These are phyloP conservation scores for Ophiocordyceps unilateralis DNA, from an alignment of 2,329 filamentous ascomycete species.

Conservation along the genomic window DNA sequence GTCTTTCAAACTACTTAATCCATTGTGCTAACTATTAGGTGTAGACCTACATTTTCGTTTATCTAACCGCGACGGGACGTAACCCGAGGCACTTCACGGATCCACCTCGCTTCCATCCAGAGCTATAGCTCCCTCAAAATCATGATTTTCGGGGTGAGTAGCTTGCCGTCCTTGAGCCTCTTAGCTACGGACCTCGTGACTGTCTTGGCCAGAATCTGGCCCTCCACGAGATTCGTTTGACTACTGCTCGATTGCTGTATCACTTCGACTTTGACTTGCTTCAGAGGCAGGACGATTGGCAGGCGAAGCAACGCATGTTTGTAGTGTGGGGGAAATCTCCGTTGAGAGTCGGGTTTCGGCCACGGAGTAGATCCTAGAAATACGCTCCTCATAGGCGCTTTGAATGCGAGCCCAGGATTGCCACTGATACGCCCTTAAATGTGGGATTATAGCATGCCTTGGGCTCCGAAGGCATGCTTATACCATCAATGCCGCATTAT, in stretches of 20 bases:
- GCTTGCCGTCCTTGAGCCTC: slow-evolving; percentile 17
- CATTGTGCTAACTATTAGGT: not conserved
- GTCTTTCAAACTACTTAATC: not conserved
- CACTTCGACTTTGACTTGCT: slow-evolving; percentile 23
- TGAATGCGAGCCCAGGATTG: no score
- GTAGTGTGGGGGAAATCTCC: slow-evolving; percentile 1
- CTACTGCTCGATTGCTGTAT: slow-evolving; percentile 24
- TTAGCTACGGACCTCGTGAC: slow-evolving; percentile 20
- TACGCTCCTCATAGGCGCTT: no score
- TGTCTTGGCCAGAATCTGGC: slow-evolving; percentile 25
- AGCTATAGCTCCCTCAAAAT: slow-evolving; percentile 22
- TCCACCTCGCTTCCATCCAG: slow-evolving; percentile 26
- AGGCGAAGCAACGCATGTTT: not conserved
- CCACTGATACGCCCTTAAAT: no score
- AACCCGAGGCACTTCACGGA: slow-evolving; percentile 25
- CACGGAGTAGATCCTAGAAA: no score
- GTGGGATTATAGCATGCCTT: no score
- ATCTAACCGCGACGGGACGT: slow-evolving; percentile 25
- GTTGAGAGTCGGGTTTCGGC: not conserved
- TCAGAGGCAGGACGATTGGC: not conserved
- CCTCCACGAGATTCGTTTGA: slow-evolving; percentile 28
- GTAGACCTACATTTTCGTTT: slow-evolving; percentile 23
- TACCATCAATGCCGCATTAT: no score
- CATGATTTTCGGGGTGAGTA: slow-evolving; percentile 21
- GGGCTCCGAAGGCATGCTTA: no score